Evolutionary conservation across 306 rosid species (phyloP).

Genomic region (Boehmeria nivea): DNA sequence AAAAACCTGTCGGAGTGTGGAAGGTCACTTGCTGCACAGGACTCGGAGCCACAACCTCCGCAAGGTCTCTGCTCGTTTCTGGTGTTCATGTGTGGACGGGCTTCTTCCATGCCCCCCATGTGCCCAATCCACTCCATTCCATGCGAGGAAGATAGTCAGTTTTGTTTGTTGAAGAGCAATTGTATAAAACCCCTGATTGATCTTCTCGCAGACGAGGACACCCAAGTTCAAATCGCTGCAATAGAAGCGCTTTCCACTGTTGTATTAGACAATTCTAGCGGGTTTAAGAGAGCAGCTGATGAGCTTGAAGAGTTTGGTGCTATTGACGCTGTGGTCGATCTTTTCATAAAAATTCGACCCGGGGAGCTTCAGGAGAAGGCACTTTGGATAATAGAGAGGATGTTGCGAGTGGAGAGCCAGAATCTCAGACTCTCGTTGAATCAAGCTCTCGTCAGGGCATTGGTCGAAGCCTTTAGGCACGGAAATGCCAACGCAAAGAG

Average conservation of each 20-base stretch:
- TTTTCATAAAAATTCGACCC: constrained; percentile 32
- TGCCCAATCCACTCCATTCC: constrained; percentile 38
- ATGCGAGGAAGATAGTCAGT: constrained; percentile 34
- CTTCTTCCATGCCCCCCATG: constrained; percentile 16
- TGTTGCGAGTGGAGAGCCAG: constrained; percentile 42
- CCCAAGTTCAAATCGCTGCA: constrained; percentile 41
- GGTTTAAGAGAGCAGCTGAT: constrained; percentile 34
- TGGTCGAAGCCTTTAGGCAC: constrained; percentile 49
- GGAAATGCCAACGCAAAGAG: constrained; percentile 41
- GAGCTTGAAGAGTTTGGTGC: constrained; percentile 39
- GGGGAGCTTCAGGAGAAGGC: constrained; percentile 51
- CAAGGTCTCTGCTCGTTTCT: constrained; percentile 25
- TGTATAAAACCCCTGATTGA: constrained; percentile 42
- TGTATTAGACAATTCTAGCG: constrained; percentile 21
- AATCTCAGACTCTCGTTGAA: constrained; percentile 31
- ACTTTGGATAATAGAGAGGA: constrained; percentile 44
- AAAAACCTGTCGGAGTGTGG: constrained; percentile 51
- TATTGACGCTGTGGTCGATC: constrained; percentile 32
- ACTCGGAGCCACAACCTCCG: constrained; percentile 22
- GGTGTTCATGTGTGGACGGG: constrained; percentile 34
- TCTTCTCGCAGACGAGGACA: constrained; percentile 38
- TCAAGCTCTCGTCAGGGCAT: constrained; percentile 43
- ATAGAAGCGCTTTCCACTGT: constrained; percentile 44
- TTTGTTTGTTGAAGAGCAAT: constrained; percentile 39
- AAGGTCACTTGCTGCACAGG: constrained; percentile 23